Evolutionary conservation across 116 monocot genomes (phyloP).

Genomic region (Zostera marina): DNA sequence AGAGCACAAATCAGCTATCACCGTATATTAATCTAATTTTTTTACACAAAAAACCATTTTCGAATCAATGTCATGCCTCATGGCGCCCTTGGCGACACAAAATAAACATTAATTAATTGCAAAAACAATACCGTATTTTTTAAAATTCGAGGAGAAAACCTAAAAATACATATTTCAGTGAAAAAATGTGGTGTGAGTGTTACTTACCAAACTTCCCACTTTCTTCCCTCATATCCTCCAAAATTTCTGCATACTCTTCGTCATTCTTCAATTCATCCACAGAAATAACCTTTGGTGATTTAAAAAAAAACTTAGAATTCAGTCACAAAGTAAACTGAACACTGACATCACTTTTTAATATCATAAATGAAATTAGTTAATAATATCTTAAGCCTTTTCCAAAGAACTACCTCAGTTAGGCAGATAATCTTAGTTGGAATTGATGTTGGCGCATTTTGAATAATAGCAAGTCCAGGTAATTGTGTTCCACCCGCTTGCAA

Average conservation of each 20-base stretch:
- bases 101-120: no score
- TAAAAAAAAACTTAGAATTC: neutral
- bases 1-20: neutral
- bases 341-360: neutral
- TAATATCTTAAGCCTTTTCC: no score
- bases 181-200: no score
- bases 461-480: constrained; percentile 11
- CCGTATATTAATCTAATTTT: neutral
- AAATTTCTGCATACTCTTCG: constrained; percentile 46
- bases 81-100: no score
- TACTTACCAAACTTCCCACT: constrained; percentile 40
- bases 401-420: constrained; percentile 31
- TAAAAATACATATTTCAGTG: no score
- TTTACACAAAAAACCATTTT: no score
- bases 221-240: constrained; percentile 64
- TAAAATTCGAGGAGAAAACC: no score
- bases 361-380: no score
- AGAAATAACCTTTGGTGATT: constrained; percentile 20
- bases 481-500: constrained; percentile 17
- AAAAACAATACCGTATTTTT: no score
- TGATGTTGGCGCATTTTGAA: constrained; percentile 5
- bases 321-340: neutral
- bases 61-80: no score
- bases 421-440: constrained; percentile 45
- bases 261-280: constrained; percentile 39